Evolutionary conservation across 2,329 filamentous ascomycete species (phyloP).

Genomic region (Stagonosporopsis tanaceti): DNA sequence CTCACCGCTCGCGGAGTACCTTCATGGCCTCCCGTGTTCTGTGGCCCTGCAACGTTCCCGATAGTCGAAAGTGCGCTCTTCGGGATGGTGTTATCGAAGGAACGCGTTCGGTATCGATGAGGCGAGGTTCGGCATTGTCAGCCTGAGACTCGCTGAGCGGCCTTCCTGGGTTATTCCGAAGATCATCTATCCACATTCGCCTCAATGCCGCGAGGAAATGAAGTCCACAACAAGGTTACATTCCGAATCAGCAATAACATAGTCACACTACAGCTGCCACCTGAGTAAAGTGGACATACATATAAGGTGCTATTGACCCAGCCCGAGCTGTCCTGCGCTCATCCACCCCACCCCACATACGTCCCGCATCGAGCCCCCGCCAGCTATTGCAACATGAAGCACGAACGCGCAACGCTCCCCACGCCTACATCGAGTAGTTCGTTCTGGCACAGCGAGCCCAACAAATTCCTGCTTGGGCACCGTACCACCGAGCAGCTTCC

Average conservation of each 20-base stretch:
- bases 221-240: not conserved
- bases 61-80: not conserved
- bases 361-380: not conserved
- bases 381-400: slow-evolving; percentile 37
- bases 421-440: slow-evolving; percentile 68
- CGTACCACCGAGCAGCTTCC: slow-evolving; percentile 72
- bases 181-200: not conserved
- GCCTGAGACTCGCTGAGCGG: slow-evolving; percentile 3
- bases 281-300: slow-evolving; percentile 6
- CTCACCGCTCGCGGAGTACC: slow-evolving; percentile 18
- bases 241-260: slow-evolving; percentile 7
- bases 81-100: not conserved
- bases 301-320: slow-evolving; percentile 8
- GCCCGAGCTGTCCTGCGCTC: not conserved
- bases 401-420: slow-evolving; percentile 60
- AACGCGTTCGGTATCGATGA: not conserved
- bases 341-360: slow-evolving; percentile 15
- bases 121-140: slow-evolving; percentile 10
- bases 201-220: slow-evolving; percentile 3
- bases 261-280: not conserved
- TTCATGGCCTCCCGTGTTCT: slow-evolving; percentile 8
- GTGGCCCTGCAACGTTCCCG: slow-evolving; percentile 4
- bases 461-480: slow-evolving; percentile 70
- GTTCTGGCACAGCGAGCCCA: slow-evolving; percentile 78
- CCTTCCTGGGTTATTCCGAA: slow-evolving; percentile 11